Conservation (phyloP, 108 stramenopile species). For the Chaetoceros tenuissimus region DNA sequence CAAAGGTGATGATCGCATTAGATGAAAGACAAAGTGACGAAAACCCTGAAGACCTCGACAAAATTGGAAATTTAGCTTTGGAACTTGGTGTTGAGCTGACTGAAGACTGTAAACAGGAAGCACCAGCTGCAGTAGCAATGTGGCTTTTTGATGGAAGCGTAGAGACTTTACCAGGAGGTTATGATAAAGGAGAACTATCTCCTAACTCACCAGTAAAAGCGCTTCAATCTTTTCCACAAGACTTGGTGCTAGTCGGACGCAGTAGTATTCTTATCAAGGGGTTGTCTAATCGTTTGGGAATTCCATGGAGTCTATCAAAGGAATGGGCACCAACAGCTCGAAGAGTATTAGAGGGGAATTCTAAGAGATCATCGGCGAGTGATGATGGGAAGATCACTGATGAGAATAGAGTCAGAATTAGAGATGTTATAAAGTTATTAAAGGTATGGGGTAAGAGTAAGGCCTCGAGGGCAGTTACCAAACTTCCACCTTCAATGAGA, state of each 20-base stretch:
- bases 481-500: conserved; percentile 50
- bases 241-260: conserved; percentile 88
- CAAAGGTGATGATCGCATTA: conserved; percentile 85
- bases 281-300: conserved; percentile 65
- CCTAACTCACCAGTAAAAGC: conserved; percentile 88
- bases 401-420: conserved; percentile 36
- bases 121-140: conserved; percentile 83
- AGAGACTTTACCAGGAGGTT: conserved; percentile 80
- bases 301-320: conserved; percentile 79
- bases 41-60: conserved; percentile 55
- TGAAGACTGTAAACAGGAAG: conserved; percentile 62
- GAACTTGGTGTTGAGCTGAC: conserved; percentile 82
- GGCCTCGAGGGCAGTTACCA: conserved; percentile 25
- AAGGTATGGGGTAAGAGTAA: conserved; percentile 64
- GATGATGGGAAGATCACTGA: not conserved
- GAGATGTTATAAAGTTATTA: conserved; percentile 39
- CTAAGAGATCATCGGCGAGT: not conserved
- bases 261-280: conserved; percentile 91
- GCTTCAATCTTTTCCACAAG: conserved; percentile 87
- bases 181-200: conserved; percentile 73
- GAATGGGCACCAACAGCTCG: conserved; percentile 81
- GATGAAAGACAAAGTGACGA: conserved; percentile 64
- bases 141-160: conserved; percentile 86
- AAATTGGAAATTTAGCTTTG: conserved; percentile 64
- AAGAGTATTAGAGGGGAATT: conserved; percentile 30